A percentile compares a stretch with the other conserved stretches of the same genome.
phyloP scores from a whole-genome alignment of 2,329 filamentous ascomycete species.

The Neophaeococcomyces aloes region DNA sequence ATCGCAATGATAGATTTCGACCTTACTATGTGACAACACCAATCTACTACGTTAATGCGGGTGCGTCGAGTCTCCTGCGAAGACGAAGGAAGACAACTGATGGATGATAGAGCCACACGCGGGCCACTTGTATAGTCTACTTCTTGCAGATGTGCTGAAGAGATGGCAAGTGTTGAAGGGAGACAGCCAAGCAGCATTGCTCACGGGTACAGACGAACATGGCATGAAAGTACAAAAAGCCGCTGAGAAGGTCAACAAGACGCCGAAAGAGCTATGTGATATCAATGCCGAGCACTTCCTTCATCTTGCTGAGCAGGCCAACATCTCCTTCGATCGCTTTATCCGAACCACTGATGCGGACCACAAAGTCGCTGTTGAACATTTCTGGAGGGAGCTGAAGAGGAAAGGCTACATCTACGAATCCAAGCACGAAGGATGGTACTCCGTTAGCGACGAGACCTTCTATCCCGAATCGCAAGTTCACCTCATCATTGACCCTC shows the following conservation, averaged over 20 bases:
- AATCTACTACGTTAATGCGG: slow-evolving; percentile 98
- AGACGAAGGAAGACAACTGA: slow-evolving; percentile 3
- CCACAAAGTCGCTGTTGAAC: slow-evolving; percentile 74
- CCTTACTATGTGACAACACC: slow-evolving; percentile 93
- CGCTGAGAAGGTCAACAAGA: slow-evolving; percentile 57
- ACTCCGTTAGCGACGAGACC: slow-evolving; percentile 90
- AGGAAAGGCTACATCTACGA: slow-evolving; percentile 72
- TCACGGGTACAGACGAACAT: slow-evolving; percentile 93
- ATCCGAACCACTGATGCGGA: slow-evolving; percentile 79
- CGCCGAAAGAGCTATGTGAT: slow-evolving; percentile 81
- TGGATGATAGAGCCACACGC: slow-evolving; percentile 70
- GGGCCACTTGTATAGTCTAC: slow-evolving; percentile 87
- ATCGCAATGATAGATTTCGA: slow-evolving; percentile 17
- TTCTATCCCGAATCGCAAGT: slow-evolving; percentile 77
- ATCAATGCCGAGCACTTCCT: slow-evolving; percentile 53
- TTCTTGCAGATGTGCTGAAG: slow-evolving; percentile 83
- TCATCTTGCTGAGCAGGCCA: slow-evolving; percentile 57
- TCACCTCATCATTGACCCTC: slow-evolving; percentile 61
- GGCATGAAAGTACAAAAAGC: slow-evolving; percentile 95
- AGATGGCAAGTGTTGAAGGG: slow-evolving; percentile 76
- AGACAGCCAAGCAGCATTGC: slow-evolving; percentile 54
- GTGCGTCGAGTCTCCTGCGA: slow-evolving; percentile 39
- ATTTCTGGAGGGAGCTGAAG: slow-evolving; percentile 76
- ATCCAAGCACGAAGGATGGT: slow-evolving; percentile 86
- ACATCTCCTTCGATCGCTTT: slow-evolving; percentile 72